Percentiles rank a stretch among this genome's conserved stretches.
Conservation (phyloP, 495 filamentous ascomycete genomes). For the Glutinoglossum americanum region DNA sequence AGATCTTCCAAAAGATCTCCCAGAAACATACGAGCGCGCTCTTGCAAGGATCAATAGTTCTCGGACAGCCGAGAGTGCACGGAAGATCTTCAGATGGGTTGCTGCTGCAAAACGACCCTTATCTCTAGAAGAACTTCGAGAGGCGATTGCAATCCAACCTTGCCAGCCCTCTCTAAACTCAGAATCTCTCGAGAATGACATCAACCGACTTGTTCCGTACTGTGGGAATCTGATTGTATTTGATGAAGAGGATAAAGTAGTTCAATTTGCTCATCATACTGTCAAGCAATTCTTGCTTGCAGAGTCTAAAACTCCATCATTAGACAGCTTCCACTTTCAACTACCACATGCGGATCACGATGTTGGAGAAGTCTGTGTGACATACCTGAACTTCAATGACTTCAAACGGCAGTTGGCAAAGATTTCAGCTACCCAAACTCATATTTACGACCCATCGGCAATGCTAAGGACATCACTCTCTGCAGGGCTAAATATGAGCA, state of each 20-base stretch:
- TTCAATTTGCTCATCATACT: constrained; percentile 1
- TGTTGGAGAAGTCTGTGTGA: neutral
- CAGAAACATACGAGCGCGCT: constrained; percentile 2
- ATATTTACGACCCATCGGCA: neutral
- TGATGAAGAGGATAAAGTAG: neutral
- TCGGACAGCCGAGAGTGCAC: constrained; percentile 5
- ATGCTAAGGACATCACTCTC: neutral
- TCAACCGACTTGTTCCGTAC: neutral
- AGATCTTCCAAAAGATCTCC: constrained; percentile 7
- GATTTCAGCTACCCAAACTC: neutral
- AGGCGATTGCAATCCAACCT: neutral
- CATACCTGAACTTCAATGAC: neutral
- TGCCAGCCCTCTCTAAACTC: neutral
- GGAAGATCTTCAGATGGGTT: neutral
- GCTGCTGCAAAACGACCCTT: neutral
- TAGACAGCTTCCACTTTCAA: neutral
- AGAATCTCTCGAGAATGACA: neutral
- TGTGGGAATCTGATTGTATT: neutral
- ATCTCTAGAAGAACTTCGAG: neutral
- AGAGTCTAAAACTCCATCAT: neutral
- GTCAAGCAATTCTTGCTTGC: neutral
- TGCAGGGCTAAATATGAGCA: neutral
- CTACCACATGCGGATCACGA: neutral
- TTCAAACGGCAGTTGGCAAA: neutral
- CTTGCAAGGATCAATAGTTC: neutral